phyloP scores from a whole-genome alignment of 305 asterid species.

The Euphrasia arctica region DNA sequence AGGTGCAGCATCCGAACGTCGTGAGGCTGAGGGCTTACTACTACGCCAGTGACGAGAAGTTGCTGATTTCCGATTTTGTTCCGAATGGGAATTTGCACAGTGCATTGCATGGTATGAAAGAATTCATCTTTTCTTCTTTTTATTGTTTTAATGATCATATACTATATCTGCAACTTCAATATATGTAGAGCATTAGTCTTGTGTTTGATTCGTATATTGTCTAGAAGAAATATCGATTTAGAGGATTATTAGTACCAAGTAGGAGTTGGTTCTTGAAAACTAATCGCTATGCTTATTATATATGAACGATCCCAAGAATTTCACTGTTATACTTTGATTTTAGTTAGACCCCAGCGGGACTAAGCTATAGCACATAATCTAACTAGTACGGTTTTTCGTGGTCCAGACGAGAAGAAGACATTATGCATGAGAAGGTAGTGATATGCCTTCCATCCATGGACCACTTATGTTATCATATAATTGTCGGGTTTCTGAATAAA shows the following conservation, averaged over 20 bases:
- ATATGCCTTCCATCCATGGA: not conserved
- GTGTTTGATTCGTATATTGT: too few relatives aligned
- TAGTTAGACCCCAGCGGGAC: not conserved
- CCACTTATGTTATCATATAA: not conserved
- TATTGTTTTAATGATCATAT: not conserved
- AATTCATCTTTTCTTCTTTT: not conserved
- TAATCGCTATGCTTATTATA: not conserved
- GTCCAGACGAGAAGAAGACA: not conserved
- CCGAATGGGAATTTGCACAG: slow-evolving; percentile 68
- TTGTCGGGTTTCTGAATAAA: not conserved
- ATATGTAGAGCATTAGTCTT: too few relatives aligned
- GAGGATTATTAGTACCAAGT: not conserved
- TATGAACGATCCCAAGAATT: too few relatives aligned
- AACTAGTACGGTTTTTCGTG: not conserved
- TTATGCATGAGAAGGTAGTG: not conserved
- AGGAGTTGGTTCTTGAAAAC: not conserved
- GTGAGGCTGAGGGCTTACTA: slow-evolving; percentile 85
- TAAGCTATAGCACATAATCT: not conserved
- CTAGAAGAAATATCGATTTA: not conserved
- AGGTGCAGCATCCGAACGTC: slow-evolving; percentile 73
- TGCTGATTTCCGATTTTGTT: slow-evolving; percentile 75
- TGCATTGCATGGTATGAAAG: slow-evolving; percentile 75
- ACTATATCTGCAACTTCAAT: not conserved
- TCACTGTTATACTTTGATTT: not conserved
- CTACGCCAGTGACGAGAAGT: slow-evolving; percentile 83